A percentile compares a stretch with the other conserved stretches of the same genome.
phyloP scores from a whole-genome alignment of 371 early-diverging fungal species.

The Zopfochytrium polystomum region DNA sequence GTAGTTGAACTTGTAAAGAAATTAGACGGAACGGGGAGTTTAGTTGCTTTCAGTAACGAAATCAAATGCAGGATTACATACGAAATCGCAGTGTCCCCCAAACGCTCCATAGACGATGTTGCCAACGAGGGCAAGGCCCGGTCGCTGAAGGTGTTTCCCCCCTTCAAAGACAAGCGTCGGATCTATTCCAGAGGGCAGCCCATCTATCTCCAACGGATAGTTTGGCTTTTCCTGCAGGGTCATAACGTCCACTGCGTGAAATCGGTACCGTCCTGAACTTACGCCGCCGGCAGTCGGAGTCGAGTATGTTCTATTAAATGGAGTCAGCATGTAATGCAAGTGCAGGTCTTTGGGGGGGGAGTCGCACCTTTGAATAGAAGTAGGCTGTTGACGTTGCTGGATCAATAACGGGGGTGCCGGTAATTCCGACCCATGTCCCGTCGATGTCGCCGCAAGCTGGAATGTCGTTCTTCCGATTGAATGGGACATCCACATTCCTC shows the following conservation, averaged over 20 bases:
- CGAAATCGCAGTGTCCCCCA: constrained; percentile 18
- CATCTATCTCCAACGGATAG: not conserved
- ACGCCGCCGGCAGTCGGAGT: too few relatives aligned
- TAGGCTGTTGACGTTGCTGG: constrained; percentile 15
- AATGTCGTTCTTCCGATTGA: not conserved
- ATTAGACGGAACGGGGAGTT: too few relatives aligned
- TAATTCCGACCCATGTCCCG: constrained; percentile 18
- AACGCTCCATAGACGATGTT: constrained; percentile 18
- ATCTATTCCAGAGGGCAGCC: constrained; percentile 14
- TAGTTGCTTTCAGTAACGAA: too few relatives aligned
- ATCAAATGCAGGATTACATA: too few relatives aligned
- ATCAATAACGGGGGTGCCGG: constrained; percentile 22
- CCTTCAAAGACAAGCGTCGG: constrained; percentile 10
- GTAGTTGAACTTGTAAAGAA: too few relatives aligned
- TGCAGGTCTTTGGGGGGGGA: not conserved
- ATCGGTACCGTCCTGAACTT: too few relatives aligned
- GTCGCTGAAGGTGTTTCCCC: constrained; percentile 11
- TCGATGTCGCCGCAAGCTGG: too few relatives aligned
- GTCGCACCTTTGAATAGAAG: constrained; percentile 14
- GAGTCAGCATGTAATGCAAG: constrained; percentile 10
- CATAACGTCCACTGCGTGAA: constrained; percentile 23
- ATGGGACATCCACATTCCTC: constrained; percentile 6
- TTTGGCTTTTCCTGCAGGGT: constrained; percentile 11
- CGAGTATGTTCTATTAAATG: too few relatives aligned
- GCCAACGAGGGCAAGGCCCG: constrained; percentile 8